Percentiles rank a stretch among this genome's conserved stretches.
Evolutionary conservation across 2,329 filamentous ascomycete genomes (phyloP).

Genomic region (Ilyonectria sp.): DNA sequence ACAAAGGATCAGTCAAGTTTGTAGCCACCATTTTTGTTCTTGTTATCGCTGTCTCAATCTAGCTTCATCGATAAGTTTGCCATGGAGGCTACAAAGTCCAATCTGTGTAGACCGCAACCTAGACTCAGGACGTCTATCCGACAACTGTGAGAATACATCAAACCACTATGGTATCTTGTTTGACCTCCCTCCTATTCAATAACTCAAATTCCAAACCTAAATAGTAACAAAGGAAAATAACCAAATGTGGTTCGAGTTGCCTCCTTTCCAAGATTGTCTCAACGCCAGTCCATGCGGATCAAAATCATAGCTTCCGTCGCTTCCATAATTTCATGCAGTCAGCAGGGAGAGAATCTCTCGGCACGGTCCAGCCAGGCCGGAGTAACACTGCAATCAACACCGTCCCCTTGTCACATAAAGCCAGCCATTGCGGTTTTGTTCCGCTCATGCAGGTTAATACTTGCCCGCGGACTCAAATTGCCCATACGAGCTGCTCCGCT

Average conservation of each 20-base stretch:
- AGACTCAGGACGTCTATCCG: conserved; percentile 24
- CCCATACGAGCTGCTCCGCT: conserved; percentile 55
- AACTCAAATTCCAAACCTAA: conserved; percentile 11
- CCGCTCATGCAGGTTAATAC: conserved; percentile 38
- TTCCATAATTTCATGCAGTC: conserved; percentile 41
- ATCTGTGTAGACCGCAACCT: conserved; percentile 20
- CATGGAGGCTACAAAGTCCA: conserved; percentile 42
- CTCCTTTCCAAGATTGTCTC: conserved; percentile 38
- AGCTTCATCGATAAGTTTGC: conserved; percentile 36
- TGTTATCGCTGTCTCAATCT: conserved; percentile 40
- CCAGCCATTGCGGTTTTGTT: conserved; percentile 4
- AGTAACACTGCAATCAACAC: conserved; percentile 39
- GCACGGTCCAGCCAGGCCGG: conserved; percentile 47
- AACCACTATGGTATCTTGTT: conserved; percentile 13
- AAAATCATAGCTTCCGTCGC: conserved; percentile 29
- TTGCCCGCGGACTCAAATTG: conserved; percentile 51
- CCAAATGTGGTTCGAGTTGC: conserved; percentile 30
- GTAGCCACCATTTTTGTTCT: conserved; percentile 17
- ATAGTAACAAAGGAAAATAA: conserved; percentile 35
- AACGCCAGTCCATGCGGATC: conserved; percentile 35
- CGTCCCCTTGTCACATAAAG: neutral
- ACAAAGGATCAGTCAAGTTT: neutral
- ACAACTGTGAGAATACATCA: conserved; percentile 15
- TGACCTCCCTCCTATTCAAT: neutral
- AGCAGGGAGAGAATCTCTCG: conserved; percentile 43